Conservation (phyloP, 805 yeast genomes). For the Metschnikowia koreensis region DNA sequence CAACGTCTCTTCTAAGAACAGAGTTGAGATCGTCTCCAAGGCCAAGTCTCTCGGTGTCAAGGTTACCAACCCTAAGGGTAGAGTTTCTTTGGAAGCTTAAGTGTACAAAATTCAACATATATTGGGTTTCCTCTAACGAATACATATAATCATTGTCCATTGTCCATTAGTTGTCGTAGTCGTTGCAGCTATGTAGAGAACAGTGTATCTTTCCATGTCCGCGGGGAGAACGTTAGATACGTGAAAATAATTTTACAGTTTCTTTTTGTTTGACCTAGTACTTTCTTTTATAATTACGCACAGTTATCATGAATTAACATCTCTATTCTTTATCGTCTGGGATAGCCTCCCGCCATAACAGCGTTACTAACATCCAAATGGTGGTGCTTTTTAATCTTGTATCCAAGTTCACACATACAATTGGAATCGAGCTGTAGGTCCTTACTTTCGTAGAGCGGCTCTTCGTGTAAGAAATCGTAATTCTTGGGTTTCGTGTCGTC, state of each 20-base stretch:
- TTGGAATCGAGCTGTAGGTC: conserved; percentile 23
- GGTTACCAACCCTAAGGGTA: conserved; percentile 99
- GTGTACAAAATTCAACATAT: conserved; percentile 19
- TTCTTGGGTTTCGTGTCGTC: not conserved
- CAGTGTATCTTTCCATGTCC: not conserved
- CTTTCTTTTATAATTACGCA: not conserved
- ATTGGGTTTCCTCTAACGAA: conserved; percentile 21
- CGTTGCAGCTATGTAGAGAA: not conserved
- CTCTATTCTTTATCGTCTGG: conserved; percentile 10
- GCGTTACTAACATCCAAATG: conserved; percentile 39
- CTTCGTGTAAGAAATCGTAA: conserved; percentile 11
- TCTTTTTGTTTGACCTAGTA: not conserved
- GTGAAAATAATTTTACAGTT: no score
- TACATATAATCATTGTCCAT: conserved; percentile 21
- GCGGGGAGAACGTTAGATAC: not conserved
- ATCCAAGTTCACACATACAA: conserved; percentile 42
- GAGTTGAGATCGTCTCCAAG: conserved; percentile 92
- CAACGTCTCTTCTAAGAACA: conserved; percentile 97
- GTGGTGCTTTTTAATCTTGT: conserved; percentile 41
- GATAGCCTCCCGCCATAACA: conserved; percentile 27
- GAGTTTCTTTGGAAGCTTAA: conserved; percentile 97
- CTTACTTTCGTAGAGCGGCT: conserved; percentile 10
- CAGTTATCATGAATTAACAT: no score
- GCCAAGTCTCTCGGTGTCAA: conserved; percentile 98
- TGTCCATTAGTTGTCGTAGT: not conserved